Evolutionary conservation across 2,329 filamentous ascomycete species (phyloP), one percentile per base, ranked within the genome.

Genomic region (Biscogniauxia mediterranea): DNA sequence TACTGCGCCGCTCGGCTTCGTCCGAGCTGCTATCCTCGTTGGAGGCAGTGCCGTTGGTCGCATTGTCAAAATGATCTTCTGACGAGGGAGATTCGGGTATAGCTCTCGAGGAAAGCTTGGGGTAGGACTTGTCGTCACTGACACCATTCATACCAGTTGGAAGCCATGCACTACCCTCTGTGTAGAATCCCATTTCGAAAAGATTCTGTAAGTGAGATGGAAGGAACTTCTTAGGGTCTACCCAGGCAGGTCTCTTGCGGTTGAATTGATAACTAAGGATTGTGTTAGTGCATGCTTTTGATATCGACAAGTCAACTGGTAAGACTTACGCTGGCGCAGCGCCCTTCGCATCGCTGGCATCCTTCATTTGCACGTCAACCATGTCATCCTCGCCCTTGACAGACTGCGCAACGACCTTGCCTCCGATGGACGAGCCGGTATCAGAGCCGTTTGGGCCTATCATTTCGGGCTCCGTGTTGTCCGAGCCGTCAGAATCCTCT

Each of bases 361-460:
- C 89, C 57, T 87, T 88, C 89, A 97, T 93, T 0, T 90, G 91
- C 17, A 99, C 88, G 71, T 97, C 91, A 5, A 98, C 91, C 70
- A 97, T 86, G 63, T 92, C 92, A 63, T 97, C 93, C 74, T 97
- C 94, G 9, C 92, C 91, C 73, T 93, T 89, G 1, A 96, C 85
- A 2, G 93, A 97, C 26, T 86, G 84, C 52, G 92, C 89, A 61
- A 89, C 85, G 54, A 97, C 83, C 71, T 89, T 90, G 21, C 85
- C 81, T 66, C 90, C 90, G 9, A 84, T 85, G 3, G 87, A 87
- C 3, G 87, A 89, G 64, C 90, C 86, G 3, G 84, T 64, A 54
- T 67, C 65, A 0, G 85, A 88, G 20, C 80, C 81, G 17, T 81
- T 88, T 60, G 88, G 86, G 11, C 90, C 79, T 20, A 92, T 84